Conservation (phyloP, 2,329 filamentous ascomycete genomes). For the Aureobasidium vineae region DNA sequence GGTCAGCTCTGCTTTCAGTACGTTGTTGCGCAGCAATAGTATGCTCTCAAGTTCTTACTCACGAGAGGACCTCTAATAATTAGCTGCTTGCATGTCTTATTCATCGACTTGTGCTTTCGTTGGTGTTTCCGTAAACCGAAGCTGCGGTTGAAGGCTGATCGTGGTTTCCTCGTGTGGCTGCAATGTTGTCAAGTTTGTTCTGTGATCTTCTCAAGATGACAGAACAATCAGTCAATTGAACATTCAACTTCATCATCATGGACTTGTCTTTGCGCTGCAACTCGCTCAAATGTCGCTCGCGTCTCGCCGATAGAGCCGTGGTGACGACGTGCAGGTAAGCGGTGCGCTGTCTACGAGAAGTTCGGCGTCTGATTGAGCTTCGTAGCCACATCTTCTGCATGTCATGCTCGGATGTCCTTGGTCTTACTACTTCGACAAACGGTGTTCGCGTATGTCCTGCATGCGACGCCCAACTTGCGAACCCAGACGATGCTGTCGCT, state of each 20-base stretch:
- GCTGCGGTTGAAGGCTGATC: not conserved
- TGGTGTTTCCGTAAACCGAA: too few relatives aligned
- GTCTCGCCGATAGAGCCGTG: conserved; percentile 68
- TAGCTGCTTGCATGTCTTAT: too few relatives aligned
- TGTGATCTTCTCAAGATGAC: not conserved
- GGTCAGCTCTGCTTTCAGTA: not conserved
- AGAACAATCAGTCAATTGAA: too few relatives aligned
- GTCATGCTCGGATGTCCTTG: conserved; percentile 65
- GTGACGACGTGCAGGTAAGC: conserved; percentile 84
- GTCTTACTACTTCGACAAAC: conserved; percentile 54
- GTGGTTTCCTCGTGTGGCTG: not conserved
- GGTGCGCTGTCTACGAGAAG: not conserved
- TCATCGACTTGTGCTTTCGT: not conserved
- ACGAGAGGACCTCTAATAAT: too few relatives aligned
- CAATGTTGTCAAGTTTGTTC: not conserved
- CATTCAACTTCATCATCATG: conserved; percentile 50
- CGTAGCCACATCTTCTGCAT: conserved; percentile 80
- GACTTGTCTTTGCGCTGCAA: conserved; percentile 78
- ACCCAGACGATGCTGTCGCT: conserved; percentile 71
- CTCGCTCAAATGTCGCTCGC: conserved; percentile 68
- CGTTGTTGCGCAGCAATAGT: too few relatives aligned
- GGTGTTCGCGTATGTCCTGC: conserved; percentile 67
- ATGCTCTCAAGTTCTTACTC: too few relatives aligned
- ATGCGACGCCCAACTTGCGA: conserved; percentile 65
- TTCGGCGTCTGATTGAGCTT: not conserved